Evolutionary conservation across 768 basidiomycete genomes (phyloP).

Genomic region (Strobilomyces dryophilus): DNA sequence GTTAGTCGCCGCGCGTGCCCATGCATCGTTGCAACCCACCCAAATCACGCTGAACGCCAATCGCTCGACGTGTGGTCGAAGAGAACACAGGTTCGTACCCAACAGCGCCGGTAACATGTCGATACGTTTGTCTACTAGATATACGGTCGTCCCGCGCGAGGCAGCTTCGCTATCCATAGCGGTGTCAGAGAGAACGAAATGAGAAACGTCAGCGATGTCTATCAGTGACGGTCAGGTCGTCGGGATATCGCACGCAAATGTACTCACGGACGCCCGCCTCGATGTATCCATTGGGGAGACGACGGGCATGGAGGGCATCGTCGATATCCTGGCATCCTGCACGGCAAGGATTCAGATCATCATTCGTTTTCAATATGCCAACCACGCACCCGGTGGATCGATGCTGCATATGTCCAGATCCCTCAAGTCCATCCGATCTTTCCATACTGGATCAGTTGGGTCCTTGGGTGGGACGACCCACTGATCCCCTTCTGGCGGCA

Average conservation of each 20-base stretch:
- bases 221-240: background rate
- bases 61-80: slow-evolving; percentile 89
- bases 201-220: slow-evolving; percentile 99
- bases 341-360: slow-evolving; percentile 4
- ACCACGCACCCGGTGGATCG: slow-evolving; percentile 78
- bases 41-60: slow-evolving; percentile 95
- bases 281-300: slow-evolving; percentile 86
- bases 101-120: slow-evolving; percentile 95
- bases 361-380: background rate
- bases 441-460: slow-evolving; percentile 55
- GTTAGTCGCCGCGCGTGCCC: background rate
- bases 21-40: slow-evolving; percentile 43
- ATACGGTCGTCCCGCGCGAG: slow-evolving; percentile 94
- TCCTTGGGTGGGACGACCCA: slow-evolving; percentile 90
- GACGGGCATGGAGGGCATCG: slow-evolving; percentile 90
- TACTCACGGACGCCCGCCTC: slow-evolving; percentile 96
- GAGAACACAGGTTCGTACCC: slow-evolving; percentile 93
- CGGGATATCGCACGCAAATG: background rate
- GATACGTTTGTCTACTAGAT: slow-evolving; percentile 96
- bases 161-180: slow-evolving; percentile 97
- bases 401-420: slow-evolving; percentile 90
- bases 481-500: slow-evolving; percentile 82
- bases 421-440: slow-evolving; percentile 82
- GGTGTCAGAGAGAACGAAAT: slow-evolving; percentile 90
- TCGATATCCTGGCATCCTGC: slow-evolving; percentile 97